These are phyloP conservation scores for Cyberlindnera lachancei DNA, from an alignment of 805 yeast genomes.

Conservation along the genomic window DNA sequence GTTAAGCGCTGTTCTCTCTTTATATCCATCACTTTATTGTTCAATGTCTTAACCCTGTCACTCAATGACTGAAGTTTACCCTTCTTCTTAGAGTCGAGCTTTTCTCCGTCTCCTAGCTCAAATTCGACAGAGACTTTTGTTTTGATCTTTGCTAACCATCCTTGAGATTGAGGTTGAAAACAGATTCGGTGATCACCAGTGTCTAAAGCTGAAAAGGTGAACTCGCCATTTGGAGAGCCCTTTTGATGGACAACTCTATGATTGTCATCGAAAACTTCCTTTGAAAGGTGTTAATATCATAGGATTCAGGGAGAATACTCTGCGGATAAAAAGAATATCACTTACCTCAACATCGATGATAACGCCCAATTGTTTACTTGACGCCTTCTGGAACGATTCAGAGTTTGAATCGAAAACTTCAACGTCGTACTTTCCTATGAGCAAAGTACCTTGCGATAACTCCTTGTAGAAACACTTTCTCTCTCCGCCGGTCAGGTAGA, in stretches of 20 bases:
- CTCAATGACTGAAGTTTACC: slow-evolving; percentile 48
- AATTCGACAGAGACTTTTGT: slow-evolving; percentile 58
- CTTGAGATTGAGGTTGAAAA: slow-evolving; percentile 41
- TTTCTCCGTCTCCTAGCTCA: slow-evolving; percentile 56
- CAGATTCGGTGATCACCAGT: slow-evolving; percentile 78
- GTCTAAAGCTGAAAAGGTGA: slow-evolving; percentile 66
- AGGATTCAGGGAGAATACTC: no score
- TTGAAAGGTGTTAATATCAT: no score
- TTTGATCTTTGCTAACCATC: slow-evolving; percentile 55
- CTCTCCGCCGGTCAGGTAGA: slow-evolving; percentile 43
- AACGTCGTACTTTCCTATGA: slow-evolving; percentile 42
- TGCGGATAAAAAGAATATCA: no score
- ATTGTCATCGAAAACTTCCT: slow-evolving; percentile 68
- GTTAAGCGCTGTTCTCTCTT: slow-evolving; percentile 59
- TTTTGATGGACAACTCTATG: slow-evolving; percentile 69
- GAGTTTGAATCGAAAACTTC: slow-evolving; percentile 35
- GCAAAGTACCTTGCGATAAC: slow-evolving; percentile 39
- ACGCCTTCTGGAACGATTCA: slow-evolving; percentile 27
- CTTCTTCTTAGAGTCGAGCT: slow-evolving; percentile 62
- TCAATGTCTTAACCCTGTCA: slow-evolving; percentile 47
- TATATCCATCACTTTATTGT: slow-evolving; percentile 50
- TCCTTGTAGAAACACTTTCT: slow-evolving; percentile 52
- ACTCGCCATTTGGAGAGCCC: slow-evolving; percentile 57
- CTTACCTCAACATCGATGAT: slow-evolving; percentile 36
- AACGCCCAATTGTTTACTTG: slow-evolving; percentile 30